Evolutionary conservation across 2,329 filamentous ascomycete species (phyloP).

Genomic region (Metarhizium brunneum): DNA sequence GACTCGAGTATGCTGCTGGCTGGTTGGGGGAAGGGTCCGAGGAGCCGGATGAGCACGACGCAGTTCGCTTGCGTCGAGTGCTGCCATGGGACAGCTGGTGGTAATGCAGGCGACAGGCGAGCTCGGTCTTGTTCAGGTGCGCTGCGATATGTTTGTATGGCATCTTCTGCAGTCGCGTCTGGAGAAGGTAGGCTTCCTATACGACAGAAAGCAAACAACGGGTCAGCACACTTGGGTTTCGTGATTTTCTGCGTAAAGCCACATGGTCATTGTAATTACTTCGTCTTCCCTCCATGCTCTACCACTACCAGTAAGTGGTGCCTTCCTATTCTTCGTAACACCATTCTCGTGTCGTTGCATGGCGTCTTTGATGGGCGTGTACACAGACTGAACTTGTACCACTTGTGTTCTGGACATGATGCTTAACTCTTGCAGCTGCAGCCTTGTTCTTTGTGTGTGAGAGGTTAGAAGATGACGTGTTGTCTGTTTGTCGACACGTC

Average conservation of each 20-base stretch:
- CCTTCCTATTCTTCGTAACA: conserved; percentile 57
- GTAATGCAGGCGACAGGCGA: conserved; percentile 79
- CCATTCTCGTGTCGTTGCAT: conserved; percentile 50
- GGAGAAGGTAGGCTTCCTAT: conserved; percentile 74
- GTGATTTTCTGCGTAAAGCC: background rate
- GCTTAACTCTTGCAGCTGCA: background rate
- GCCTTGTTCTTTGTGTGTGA: conserved; percentile 4
- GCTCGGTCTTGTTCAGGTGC: conserved; percentile 78
- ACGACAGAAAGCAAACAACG: background rate
- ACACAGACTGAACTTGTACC: conserved; percentile 32
- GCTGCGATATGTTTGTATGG: conserved; percentile 85
- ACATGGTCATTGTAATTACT: conserved; percentile 34
- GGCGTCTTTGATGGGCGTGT: conserved; percentile 42
- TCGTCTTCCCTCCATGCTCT: conserved; percentile 81
- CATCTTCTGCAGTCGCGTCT: conserved; percentile 80
- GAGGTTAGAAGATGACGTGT: background rate
- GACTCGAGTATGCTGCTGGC: conserved; percentile 37
- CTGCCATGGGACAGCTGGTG: conserved; percentile 77
- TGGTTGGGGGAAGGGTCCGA: conserved; percentile 42
- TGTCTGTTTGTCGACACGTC: background rate
- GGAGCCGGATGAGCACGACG: conserved; percentile 59
- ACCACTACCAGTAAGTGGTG: conserved; percentile 62
- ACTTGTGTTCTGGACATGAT: conserved; percentile 43
- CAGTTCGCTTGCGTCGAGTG: conserved; percentile 68
- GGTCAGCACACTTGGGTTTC: conserved; percentile 1